Conservation (phyloP, 371 early-diverging fungal species). For the Dichotomocladium elegans region DNA sequence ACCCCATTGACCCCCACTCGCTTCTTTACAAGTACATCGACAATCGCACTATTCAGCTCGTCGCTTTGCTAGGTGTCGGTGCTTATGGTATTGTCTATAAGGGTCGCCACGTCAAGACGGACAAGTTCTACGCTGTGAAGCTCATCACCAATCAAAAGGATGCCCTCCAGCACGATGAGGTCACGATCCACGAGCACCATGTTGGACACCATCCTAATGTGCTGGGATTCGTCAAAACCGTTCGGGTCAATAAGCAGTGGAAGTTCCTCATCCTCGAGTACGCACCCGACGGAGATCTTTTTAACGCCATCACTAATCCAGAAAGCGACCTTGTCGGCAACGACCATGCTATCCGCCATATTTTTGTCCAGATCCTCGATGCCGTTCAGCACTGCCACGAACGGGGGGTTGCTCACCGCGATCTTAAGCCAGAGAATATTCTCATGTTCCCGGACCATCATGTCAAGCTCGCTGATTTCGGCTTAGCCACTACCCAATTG, state of each 20-base stretch:
- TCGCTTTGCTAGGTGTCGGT: conserved; percentile 61
- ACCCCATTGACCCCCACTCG: conserved; percentile 9
- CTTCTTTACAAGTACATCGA: conserved; percentile 31
- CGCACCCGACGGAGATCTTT: conserved; percentile 74
- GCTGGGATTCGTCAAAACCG: conserved; percentile 62
- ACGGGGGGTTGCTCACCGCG: conserved; percentile 80
- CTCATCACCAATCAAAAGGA: conserved; percentile 2
- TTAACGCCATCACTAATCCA: conserved; percentile 44
- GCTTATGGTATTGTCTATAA: conserved; percentile 70
- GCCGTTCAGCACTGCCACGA: conserved; percentile 80
- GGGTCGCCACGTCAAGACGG: conserved; percentile 36
- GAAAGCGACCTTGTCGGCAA: conserved; percentile 32
- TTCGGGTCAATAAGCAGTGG: conserved; percentile 64
- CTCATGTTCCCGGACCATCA: conserved; percentile 48
- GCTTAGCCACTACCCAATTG: conserved; percentile 66
- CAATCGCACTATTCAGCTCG: conserved; percentile 28
- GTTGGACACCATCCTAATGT: conserved; percentile 69
- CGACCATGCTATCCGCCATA: conserved; percentile 57
- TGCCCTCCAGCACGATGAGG: neutral
- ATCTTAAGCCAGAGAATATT: conserved; percentile 92
- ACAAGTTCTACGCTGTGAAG: conserved; percentile 60
- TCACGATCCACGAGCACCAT: conserved; percentile 16
- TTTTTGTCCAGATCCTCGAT: conserved; percentile 80
- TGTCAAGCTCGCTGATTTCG: conserved; percentile 76
- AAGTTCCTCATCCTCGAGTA: conserved; percentile 80